These are phyloP conservation scores for Penicillium janthinellum DNA, from an alignment of 2,329 filamentous ascomycete genomes.

Conservation along the genomic window DNA sequence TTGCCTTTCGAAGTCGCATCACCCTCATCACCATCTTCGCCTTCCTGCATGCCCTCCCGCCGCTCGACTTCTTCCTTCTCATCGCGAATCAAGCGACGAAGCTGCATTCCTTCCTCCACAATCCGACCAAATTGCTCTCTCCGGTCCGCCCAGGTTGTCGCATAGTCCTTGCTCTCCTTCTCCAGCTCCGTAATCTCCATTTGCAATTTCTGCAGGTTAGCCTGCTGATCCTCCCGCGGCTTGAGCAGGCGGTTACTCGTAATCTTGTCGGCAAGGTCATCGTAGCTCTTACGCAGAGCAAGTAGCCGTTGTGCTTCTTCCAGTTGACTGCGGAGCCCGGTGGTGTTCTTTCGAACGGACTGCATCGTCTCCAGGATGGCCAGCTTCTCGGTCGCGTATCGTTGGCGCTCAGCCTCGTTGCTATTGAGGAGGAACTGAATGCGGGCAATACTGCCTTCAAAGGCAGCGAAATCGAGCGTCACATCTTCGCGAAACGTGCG, in stretches of 20 bases:
- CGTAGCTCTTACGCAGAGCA: slow-evolving; percentile 78
- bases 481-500: slow-evolving; percentile 79
- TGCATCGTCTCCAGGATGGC: slow-evolving; percentile 79
- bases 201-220: slow-evolving; percentile 77
- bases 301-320: slow-evolving; percentile 75
- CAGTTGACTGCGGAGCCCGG: slow-evolving; percentile 70
- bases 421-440: slow-evolving; percentile 84
- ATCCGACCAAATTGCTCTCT: slow-evolving; percentile 84
- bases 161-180: slow-evolving; percentile 79
- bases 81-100: slow-evolving; percentile 83
- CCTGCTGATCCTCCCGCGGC: slow-evolving; percentile 79
- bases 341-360: slow-evolving; percentile 73
- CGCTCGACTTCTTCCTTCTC: slow-evolving; percentile 94
- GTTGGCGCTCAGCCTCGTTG: slow-evolving; percentile 78
- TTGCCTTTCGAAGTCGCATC: slow-evolving; percentile 54
- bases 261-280: slow-evolving; percentile 85
- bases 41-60: slow-evolving; percentile 74
- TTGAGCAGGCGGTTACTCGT: slow-evolving; percentile 77
- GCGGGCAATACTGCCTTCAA: slow-evolving; percentile 82
- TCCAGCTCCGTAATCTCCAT: slow-evolving; percentile 87
- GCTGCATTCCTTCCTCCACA: slow-evolving; percentile 85
- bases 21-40: slow-evolving; percentile 59
- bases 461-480: slow-evolving; percentile 82
- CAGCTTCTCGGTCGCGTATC: slow-evolving; percentile 78
- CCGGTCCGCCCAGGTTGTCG: slow-evolving; percentile 79